Percentiles rank a stretch among this genome's conserved stretches.
Conservation (phyloP, 805 yeast genomes). For the Kluyveromyces nonfermentans region DNA sequence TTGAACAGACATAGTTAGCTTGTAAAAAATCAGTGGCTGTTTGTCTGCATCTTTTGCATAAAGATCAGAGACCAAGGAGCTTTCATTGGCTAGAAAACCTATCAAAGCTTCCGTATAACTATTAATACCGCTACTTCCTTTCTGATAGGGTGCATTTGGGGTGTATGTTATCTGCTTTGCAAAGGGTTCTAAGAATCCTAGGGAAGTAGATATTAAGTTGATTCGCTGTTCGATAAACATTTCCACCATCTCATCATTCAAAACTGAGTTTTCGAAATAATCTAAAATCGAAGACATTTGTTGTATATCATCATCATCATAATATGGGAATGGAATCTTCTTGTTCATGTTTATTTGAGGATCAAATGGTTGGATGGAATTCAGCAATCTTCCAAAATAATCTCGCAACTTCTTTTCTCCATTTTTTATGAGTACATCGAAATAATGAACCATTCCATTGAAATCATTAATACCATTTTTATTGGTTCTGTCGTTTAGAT, state of each 20-base stretch:
- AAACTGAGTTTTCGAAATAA: conserved; percentile 34
- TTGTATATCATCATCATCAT: conserved; percentile 28
- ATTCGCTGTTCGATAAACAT: conserved; percentile 35
- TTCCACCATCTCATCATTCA: conserved; percentile 27
- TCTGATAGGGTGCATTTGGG: conserved; percentile 44
- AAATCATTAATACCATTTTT: conserved; percentile 34
- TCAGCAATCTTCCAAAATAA: conserved; percentile 39
- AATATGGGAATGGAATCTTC: conserved; percentile 34
- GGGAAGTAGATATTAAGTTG: conserved; percentile 33
- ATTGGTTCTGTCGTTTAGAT: conserved; percentile 28
- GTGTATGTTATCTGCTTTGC: conserved; percentile 33
- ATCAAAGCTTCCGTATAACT: conserved; percentile 44
- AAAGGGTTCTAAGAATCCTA: conserved; percentile 39
- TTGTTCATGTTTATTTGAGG: conserved; percentile 35
- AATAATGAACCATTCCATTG: conserved; percentile 55
- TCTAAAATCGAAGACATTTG: conserved; percentile 36
- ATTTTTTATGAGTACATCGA: conserved; percentile 44
- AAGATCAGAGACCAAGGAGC: conserved; percentile 37
- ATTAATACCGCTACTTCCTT: conserved; percentile 50
- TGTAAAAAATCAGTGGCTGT: conserved; percentile 24
- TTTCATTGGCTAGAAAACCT: conserved; percentile 41
- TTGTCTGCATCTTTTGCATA: conserved; percentile 28
- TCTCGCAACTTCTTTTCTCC: conserved; percentile 47
- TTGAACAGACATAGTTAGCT: conserved; percentile 29
- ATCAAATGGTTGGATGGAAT: conserved; percentile 36